Percentiles rank a stretch among this genome's conserved stretches.
These are phyloP conservation scores for Acanthamoeba culbertsoni DNA, from an alignment of 208 protist genomes.

Conservation along the genomic window DNA sequence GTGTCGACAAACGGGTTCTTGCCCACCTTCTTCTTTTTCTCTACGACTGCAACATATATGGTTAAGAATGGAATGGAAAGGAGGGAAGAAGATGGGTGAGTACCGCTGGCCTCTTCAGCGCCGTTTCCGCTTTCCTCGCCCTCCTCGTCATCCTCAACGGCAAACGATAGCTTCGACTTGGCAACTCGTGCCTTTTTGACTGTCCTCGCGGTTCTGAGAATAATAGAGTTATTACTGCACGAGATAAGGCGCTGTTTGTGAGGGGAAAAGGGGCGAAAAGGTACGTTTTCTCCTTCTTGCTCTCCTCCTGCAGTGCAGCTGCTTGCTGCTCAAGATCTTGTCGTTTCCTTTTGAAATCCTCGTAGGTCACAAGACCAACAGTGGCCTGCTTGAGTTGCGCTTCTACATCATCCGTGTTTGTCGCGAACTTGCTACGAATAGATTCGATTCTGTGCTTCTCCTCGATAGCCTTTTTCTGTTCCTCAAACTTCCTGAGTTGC, in stretches of 20 bases:
- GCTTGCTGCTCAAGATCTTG: conserved; percentile 9
- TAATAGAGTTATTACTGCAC: neutral
- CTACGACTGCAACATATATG: neutral
- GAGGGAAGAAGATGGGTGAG: neutral
- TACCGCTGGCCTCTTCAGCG: neutral
- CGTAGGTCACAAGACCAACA: conserved; percentile 63
- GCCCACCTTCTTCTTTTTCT: conserved; percentile 38
- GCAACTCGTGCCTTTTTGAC: neutral
- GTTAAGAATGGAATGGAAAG: neutral
- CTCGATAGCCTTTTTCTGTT: conserved; percentile 53
- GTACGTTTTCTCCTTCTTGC: conserved; percentile 20
- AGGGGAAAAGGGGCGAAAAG: neutral
- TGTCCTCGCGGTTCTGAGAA: neutral
- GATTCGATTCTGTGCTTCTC: conserved; percentile 30
- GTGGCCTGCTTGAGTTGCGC: conserved; percentile 59
- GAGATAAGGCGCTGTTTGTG: neutral
- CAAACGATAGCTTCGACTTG: conserved; percentile 69
- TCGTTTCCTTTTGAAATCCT: conserved; percentile 63
- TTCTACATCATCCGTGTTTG: conserved; percentile 30
- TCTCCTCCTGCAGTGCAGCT: neutral
- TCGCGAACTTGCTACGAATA: conserved; percentile 66
- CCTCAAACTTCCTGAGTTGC: conserved; percentile 61
- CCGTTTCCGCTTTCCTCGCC: conserved; percentile 5
- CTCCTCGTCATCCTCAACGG: conserved; percentile 65
- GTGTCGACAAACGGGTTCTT: conserved; percentile 84